Percentiles rank a stretch among this genome's conserved stretches.
Conservation (phyloP, 345 rosid genomes). For the Syzygium oleosum region DNA sequence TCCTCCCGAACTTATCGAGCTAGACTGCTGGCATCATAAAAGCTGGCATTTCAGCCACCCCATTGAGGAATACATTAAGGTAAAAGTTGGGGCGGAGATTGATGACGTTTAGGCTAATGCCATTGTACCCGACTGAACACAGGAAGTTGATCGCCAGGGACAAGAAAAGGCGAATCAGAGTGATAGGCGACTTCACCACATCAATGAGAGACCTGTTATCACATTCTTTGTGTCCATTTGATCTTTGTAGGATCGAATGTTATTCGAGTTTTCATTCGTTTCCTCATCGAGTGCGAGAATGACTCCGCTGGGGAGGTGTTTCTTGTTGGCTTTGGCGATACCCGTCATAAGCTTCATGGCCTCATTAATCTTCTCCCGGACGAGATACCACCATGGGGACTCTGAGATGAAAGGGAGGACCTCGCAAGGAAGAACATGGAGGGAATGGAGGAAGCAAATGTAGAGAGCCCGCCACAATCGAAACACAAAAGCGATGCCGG, state of each 20-base stretch:
- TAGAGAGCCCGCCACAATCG: constrained; percentile 63
- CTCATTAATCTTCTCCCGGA: constrained; percentile 54
- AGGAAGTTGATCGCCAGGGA: constrained; percentile 53
- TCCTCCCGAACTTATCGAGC: constrained; percentile 63
- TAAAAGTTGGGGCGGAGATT: constrained; percentile 78
- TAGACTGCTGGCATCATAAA: constrained; percentile 60
- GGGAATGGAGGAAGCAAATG: too few species aligned
- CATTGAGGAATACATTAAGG: constrained; percentile 63
- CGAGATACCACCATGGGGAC: constrained; percentile 89
- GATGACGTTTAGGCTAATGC: constrained; percentile 60
- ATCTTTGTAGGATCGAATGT: neutral
- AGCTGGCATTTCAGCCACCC: constrained; percentile 79
- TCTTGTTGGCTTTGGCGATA: constrained; percentile 59
- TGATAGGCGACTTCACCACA: constrained; percentile 51
- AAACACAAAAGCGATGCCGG: constrained; percentile 62
- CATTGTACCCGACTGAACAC: constrained; percentile 73
- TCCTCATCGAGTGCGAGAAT: constrained; percentile 61
- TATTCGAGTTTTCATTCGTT: constrained; percentile 4
- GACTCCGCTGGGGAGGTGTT: constrained; percentile 48
- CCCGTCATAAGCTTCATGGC: constrained; percentile 61
- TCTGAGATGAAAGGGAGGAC: constrained; percentile 63
- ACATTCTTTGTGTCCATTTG: constrained; percentile 18
- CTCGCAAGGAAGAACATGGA: constrained; percentile 56
- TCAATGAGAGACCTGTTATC: constrained; percentile 53
- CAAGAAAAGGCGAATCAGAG: constrained; percentile 45